These are phyloP conservation scores for Chrysoporthe puriensis DNA, from an alignment of 2,329 filamentous ascomycete species.

Conservation along the genomic window DNA sequence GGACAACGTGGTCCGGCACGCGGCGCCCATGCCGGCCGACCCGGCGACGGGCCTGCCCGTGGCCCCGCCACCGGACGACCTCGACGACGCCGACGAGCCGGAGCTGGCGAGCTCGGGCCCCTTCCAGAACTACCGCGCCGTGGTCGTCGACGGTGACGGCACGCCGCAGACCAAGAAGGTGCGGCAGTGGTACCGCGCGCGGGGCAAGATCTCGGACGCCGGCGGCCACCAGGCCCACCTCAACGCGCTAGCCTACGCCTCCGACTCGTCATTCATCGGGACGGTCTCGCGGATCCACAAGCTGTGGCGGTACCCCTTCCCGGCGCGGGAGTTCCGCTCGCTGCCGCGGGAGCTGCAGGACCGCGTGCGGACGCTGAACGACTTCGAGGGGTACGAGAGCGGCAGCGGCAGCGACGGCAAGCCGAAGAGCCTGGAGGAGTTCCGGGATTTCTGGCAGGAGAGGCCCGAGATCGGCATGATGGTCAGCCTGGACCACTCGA, in stretches of 20 bases:
- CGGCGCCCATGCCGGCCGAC: conserved; percentile 58
- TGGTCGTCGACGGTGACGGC: conserved; percentile 47
- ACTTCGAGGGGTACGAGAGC: conserved; percentile 43
- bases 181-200: conserved; percentile 74
- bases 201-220: conserved; percentile 71
- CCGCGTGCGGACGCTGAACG: conserved; percentile 44
- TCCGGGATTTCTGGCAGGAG: conserved; percentile 48
- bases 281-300: conserved; percentile 82
- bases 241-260: conserved; percentile 89
- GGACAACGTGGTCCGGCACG: conserved; percentile 63
- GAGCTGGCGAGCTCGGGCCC: conserved; percentile 55
- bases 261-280: conserved; percentile 90
- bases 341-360: conserved; percentile 47
- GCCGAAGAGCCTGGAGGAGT: conserved; percentile 42
- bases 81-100: conserved; percentile 50
- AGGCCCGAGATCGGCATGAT: conserved; percentile 77
- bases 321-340: conserved; percentile 56
- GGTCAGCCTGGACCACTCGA: conserved; percentile 77
- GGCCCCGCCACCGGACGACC: conserved; percentile 43
- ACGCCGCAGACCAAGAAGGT: conserved; percentile 62
- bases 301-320: conserved; percentile 72
- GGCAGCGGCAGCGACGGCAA: conserved; percentile 34
- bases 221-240: conserved; percentile 83
- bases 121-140: conserved; percentile 50
- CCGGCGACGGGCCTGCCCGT: conserved; percentile 35